Evolutionary conservation across 495 filamentous ascomycete species (phyloP), one percentile per base, ranked within the genome.

Genomic region (Darksidea phi): DNA sequence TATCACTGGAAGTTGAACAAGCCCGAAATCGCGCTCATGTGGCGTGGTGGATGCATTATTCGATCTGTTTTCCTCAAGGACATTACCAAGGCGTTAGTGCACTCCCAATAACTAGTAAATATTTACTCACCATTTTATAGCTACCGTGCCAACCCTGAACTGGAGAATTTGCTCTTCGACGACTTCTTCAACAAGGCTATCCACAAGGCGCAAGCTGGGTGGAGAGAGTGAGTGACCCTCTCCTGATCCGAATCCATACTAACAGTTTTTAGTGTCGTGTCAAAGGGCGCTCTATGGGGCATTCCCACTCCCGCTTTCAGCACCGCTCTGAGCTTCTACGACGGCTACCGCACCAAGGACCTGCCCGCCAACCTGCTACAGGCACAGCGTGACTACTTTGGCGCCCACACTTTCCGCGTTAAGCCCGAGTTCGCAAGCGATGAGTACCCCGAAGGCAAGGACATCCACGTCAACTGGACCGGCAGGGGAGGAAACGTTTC

Each of bases 381-480:
- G 80, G 94, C 95, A 37, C 94, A 98, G 82, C 87, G 94, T 79
- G 94, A 98, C 76, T 98, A 97, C 87, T 98, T 98, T 73, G 87
- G 94, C 75, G 94, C 94, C 54, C 94, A 98, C 87, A 98, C 95
- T 59, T 98, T 97, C 90, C 45, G 61, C n/a, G 59, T 69, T 62
- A 69, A 69, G 66, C 62, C 94, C 42, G 89, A 97, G 79, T 74
- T 67, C 67, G 93, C 91, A 66, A 92, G 70, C 73, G 84, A 78
- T 42, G 93, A 89, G 78, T 92, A 93, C 81, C 87, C 87, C 58
- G 86, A 83, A 73, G 90, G 86, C 74, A 81, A 90, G 79, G 85
- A 97, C 74, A 93, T 94, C 74, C 94, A 98, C 82, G 93, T 97
- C 71, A 98, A 98, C 88, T 98, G 95, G 94, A 98, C 94, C 65